phyloP scores from a whole-genome alignment of 176 grass and related monocot genomes.

The Avena sativa region DNA sequence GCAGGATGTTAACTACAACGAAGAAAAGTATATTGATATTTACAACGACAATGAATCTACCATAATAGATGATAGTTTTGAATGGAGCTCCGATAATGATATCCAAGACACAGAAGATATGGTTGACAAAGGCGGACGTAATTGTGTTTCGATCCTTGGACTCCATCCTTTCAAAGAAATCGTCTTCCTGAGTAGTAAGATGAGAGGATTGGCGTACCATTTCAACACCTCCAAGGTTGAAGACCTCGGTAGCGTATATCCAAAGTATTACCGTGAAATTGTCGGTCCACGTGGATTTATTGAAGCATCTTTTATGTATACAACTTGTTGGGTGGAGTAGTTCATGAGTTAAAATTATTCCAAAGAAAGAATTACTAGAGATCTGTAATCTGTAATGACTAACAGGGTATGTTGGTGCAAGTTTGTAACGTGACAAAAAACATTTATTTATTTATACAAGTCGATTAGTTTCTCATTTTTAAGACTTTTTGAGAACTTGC shows the following conservation, averaged over 20 bases:
- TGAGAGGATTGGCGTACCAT: constrained; percentile 8
- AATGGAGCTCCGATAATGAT: neutral
- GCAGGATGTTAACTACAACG: neutral
- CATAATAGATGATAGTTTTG: neutral
- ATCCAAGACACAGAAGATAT: neutral
- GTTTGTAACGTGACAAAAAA: too few relatives aligned
- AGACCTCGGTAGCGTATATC: neutral
- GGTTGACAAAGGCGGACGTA: neutral
- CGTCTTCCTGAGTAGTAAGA: neutral
- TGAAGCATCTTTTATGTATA: too few relatives aligned
- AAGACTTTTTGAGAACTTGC: too few relatives aligned
- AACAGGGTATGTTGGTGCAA: too few relatives aligned
- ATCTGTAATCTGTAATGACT: too few relatives aligned
- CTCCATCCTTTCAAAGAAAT: neutral
- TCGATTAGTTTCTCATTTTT: too few relatives aligned
- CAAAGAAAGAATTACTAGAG: too few relatives aligned
- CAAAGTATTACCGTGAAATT: neutral
- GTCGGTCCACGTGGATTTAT: neutral
- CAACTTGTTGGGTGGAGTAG: neutral
- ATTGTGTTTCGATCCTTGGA: neutral
- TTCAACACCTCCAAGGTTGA: constrained; percentile 15
- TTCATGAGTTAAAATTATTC: too few relatives aligned
- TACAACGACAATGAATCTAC: too few relatives aligned
- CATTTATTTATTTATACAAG: too few relatives aligned
- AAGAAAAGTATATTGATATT: too few relatives aligned